phyloP scores from a whole-genome alignment of 2,329 filamentous ascomycete genomes.

The Hyphodiscus sp. region DNA sequence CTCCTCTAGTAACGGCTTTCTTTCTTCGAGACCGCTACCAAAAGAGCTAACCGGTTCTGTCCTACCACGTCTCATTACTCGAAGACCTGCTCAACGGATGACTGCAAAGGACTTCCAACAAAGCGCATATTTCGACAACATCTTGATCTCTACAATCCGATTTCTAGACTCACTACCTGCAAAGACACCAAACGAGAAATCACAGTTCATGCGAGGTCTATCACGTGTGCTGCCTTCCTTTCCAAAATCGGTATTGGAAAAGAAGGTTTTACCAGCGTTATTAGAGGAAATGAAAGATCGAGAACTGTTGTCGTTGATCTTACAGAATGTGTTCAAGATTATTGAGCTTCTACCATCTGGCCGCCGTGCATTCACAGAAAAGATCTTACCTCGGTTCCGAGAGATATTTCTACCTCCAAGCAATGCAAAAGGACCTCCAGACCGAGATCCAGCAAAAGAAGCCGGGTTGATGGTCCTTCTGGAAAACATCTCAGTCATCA shows the following conservation, averaged over 20 bases:
- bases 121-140: conserved; percentile 94
- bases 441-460: conserved; percentile 78
- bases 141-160: conserved; percentile 90
- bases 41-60: conserved; percentile 70
- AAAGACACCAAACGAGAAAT: conserved; percentile 87
- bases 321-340: conserved; percentile 91
- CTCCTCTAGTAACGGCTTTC: conserved; percentile 74
- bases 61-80: conserved; percentile 77
- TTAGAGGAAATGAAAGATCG: conserved; percentile 92
- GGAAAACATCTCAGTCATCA: conserved; percentile 71
- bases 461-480: conserved; percentile 87
- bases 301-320: conserved; percentile 74
- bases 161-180: conserved; percentile 88
- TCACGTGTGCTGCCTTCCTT: conserved; percentile 86
- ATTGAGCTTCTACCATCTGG: conserved; percentile 71
- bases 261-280: conserved; percentile 83
- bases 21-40: conserved; percentile 73
- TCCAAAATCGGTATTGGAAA: conserved; percentile 87
- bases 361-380: conserved; percentile 74
- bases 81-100: conserved; percentile 79
- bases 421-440: conserved; percentile 47
- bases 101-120: conserved; percentile 89
- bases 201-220: conserved; percentile 83
- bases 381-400: conserved; percentile 76
- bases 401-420: conserved; percentile 68